A percentile compares a stretch with the other conserved stretches of the same genome.
Evolutionary conservation across 257 asterid genomes (phyloP).

Genomic region (Fraxinus pennsylvanica): DNA sequence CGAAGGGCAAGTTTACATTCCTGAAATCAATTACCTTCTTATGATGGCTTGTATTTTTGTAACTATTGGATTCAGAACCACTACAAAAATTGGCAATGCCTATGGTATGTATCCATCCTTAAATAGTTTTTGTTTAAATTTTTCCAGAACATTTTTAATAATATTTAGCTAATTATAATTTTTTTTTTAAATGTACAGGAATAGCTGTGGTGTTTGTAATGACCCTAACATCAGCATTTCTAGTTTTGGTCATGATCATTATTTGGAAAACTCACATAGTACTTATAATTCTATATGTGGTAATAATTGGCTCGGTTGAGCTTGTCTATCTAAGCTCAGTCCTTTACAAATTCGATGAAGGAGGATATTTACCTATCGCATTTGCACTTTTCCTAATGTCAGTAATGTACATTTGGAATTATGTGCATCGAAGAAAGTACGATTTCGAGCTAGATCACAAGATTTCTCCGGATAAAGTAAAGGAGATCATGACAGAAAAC

Average conservation of each 20-base stretch:
- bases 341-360: constrained; percentile 37
- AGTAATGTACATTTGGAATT: constrained; percentile 40
- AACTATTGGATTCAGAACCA: constrained; percentile 36
- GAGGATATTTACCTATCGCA: constrained; percentile 38
- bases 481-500: constrained; percentile 19
- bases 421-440: constrained; percentile 33
- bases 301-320: constrained; percentile 34
- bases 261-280: constrained; percentile 45
- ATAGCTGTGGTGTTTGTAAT: constrained; percentile 46
- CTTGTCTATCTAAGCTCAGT: constrained; percentile 36
- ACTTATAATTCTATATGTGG: constrained; percentile 27
- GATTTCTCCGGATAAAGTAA: constrained; percentile 31
- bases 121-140: neutral
- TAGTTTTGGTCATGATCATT: constrained; percentile 42
- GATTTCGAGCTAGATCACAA: constrained; percentile 39
- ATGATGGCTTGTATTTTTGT: constrained; percentile 41
- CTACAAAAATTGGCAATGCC: constrained; percentile 38
- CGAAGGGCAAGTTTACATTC: constrained; percentile 42
- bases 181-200: constrained; percentile 24
- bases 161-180: neutral
- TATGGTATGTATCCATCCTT: constrained; percentile 30
- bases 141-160: neutral
- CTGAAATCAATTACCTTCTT: constrained; percentile 41
- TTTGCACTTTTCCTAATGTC: constrained; percentile 36
- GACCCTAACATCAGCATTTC: constrained; percentile 36